phyloP scores from a whole-genome alignment of 768 basidiomycete genomes.

The Goffeauzyma gilvescens region DNA sequence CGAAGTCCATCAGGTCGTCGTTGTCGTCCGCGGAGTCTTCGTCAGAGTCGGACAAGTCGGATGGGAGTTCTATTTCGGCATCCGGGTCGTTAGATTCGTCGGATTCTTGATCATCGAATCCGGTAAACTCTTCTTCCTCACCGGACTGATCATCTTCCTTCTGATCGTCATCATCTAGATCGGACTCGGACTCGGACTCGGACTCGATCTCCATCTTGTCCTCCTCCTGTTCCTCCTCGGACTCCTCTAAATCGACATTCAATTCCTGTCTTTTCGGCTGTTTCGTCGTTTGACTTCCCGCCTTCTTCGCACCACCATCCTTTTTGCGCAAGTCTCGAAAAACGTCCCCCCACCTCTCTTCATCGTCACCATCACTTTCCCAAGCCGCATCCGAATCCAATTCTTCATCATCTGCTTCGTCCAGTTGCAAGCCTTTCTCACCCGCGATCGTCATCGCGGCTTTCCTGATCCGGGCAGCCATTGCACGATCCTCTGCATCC shows the following conservation, averaged over 20 bases:
- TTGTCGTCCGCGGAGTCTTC: constrained; percentile 28
- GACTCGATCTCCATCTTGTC: neutral
- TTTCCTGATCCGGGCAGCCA: constrained; percentile 27
- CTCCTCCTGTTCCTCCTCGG: neutral
- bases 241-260: neutral
- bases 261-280: neutral
- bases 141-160: constrained; percentile 3
- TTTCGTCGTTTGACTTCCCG: constrained; percentile 16
- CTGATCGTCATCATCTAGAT: neutral
- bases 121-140: constrained; percentile 6
- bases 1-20: constrained; percentile 26
- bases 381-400: constrained; percentile 34
- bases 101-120: constrained; percentile 28
- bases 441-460: constrained; percentile 30
- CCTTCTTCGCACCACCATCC: constrained; percentile 14
- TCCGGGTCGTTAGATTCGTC: constrained; percentile 39
- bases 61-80: constrained; percentile 20
- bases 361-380: constrained; percentile 29
- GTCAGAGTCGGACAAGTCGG: constrained; percentile 34
- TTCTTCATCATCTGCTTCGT: constrained; percentile 26
- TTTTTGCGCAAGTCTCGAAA: constrained; percentile 24
- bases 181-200: neutral
- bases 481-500: too few species aligned
- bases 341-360: constrained; percentile 30
- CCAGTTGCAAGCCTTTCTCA: constrained; percentile 19